phyloP scores from a whole-genome alignment of 441 rosid species.

The Croton setiger region DNA sequence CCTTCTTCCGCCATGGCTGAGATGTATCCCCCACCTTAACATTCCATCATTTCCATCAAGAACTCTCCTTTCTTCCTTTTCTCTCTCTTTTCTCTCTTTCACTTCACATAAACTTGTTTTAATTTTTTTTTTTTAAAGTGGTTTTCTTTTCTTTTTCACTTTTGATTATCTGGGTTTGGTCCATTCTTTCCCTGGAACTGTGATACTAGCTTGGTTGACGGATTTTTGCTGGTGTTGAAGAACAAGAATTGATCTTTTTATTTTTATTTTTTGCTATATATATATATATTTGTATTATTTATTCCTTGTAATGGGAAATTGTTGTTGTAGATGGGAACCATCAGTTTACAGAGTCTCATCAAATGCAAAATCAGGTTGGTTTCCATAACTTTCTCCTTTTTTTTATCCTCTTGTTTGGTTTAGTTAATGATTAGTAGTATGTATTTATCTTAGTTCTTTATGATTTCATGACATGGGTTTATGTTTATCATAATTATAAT shows the following conservation, averaged over 20 bases:
- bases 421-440: background rate
- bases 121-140: background rate
- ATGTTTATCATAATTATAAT: background rate
- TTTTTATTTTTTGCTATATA: background rate
- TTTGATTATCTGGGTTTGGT: constrained; percentile 12
- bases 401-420: background rate
- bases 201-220: constrained; percentile 18
- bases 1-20: constrained; percentile 54
- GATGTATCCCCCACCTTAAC: constrained; percentile 38
- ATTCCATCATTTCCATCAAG: constrained; percentile 40
- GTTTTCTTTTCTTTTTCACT: background rate
- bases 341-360: constrained; percentile 63
- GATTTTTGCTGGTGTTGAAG: constrained; percentile 17
- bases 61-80: constrained; percentile 23
- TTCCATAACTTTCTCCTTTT: constrained; percentile 4
- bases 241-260: constrained; percentile 10
- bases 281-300: constrained; percentile 4
- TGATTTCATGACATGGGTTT: constrained; percentile 11
- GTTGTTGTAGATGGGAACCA: constrained; percentile 65
- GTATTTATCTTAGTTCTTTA: constrained; percentile 5
- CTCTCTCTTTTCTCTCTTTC: constrained; percentile 16
- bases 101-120: constrained; percentile 11
- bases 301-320: constrained; percentile 60
- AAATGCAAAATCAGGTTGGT: constrained; percentile 71
- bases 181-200: background rate